Conservation (phyloP, 768 basidiomycete species). For the Mrakia blollopis region DNA sequence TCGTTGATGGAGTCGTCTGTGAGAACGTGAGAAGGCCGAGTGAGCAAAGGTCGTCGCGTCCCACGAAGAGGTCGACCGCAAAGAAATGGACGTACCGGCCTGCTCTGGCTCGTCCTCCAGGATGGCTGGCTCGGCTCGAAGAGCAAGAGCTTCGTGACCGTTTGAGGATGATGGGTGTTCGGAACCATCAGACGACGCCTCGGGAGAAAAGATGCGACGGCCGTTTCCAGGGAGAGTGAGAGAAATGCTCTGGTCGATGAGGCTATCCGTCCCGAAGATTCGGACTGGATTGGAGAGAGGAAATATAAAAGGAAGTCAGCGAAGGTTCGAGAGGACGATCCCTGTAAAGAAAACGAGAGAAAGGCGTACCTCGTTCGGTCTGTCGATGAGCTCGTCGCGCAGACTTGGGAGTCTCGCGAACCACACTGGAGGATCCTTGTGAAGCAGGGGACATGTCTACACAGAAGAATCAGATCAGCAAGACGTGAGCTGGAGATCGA, state of each 20-base stretch:
- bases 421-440: neutral
- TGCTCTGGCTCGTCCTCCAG: slow-evolving; percentile 8
- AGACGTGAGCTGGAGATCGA: no score
- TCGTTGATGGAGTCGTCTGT: neutral
- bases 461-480: neutral
- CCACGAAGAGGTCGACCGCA: neutral
- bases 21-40: neutral
- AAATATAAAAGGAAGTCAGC: neutral
- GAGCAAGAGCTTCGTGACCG: neutral
- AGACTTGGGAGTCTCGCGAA: slow-evolving; percentile 26
- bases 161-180: neutral
- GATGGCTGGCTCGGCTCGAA: neutral
- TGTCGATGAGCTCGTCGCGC: slow-evolving; percentile 27
- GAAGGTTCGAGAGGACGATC: neutral
- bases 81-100: neutral
- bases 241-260: slow-evolving; percentile 12
- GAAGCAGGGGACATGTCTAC: slow-evolving; percentile 4
- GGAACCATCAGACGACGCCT: neutral
- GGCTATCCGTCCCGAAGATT: slow-evolving; percentile 8
- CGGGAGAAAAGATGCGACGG: neutral
- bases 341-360: neutral
- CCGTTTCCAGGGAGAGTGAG: neutral
- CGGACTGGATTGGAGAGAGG: neutral
- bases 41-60: neutral
- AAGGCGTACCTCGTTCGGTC: slow-evolving; percentile 10